Conservation (phyloP, 2,329 filamentous ascomycete species). For the Dactylellina haptotyla region DNA sequence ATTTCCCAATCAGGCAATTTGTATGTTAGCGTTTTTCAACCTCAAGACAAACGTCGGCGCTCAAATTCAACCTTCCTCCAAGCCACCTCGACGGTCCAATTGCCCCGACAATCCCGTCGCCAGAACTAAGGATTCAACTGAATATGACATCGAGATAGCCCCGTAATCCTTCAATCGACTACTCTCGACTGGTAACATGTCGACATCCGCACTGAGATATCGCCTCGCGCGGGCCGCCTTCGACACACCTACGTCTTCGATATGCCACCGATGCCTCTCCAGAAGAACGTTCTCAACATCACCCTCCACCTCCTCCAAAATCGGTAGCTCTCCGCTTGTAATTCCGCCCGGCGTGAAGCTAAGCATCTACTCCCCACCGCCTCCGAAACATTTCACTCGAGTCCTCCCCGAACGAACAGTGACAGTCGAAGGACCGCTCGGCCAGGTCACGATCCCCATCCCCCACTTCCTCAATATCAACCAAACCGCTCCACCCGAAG, state of each 20-base stretch:
- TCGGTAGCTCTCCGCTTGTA: conserved; percentile 81
- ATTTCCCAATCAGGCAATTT: conserved; percentile 4
- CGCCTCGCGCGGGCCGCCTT: conserved; percentile 33
- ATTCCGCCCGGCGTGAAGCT: conserved; percentile 86
- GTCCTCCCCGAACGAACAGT: conserved; percentile 38
- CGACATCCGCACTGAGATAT: conserved; percentile 27
- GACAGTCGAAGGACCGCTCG: conserved; percentile 62
- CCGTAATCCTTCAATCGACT: neutral
- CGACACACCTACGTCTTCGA: conserved; percentile 14
- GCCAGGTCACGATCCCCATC: conserved; percentile 79
- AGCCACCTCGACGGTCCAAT: no score
- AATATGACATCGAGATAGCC: conserved; percentile 45
- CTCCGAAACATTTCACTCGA: conserved; percentile 56
- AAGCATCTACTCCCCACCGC: conserved; percentile 71
- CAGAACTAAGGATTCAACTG: no score
- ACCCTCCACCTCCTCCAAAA: conserved; percentile 75
- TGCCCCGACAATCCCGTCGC: no score
- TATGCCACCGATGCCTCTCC: conserved; percentile 43
- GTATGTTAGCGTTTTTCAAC: neutral
- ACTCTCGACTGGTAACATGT: conserved; percentile 9
- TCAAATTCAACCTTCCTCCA: no score
- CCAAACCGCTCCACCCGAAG: conserved; percentile 54
- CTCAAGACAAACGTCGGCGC: neutral
- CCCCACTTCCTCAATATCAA: conserved; percentile 74
- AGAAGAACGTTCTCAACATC: conserved; percentile 77